Evolutionary conservation across 2,329 filamentous ascomycete genomes (phyloP).

Genomic region (Cercospora sp.): DNA sequence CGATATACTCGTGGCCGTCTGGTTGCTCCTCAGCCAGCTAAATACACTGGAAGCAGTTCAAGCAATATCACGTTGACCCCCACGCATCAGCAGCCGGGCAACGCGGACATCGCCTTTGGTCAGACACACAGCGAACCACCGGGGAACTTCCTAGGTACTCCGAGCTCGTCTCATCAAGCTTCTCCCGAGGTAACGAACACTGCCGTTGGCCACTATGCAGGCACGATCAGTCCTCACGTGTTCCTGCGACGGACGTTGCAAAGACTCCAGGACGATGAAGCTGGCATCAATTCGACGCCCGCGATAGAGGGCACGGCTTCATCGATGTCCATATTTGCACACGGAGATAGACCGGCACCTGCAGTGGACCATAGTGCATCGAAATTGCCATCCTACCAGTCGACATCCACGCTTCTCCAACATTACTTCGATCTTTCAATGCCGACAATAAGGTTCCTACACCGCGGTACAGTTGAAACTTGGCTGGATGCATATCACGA

Average conservation of each 20-base stretch:
- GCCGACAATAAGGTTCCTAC: constrained; percentile 48
- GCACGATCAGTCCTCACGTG: constrained; percentile 32
- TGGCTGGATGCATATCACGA: constrained; percentile 52
- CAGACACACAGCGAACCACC: neutral
- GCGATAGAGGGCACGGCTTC: constrained; percentile 30
- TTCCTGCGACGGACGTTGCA: constrained; percentile 55
- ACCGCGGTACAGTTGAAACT: constrained; percentile 44
- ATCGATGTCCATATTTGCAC: constrained; percentile 51
- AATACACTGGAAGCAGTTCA: neutral
- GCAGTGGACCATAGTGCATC: constrained; percentile 45
- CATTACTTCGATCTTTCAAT: constrained; percentile 49
- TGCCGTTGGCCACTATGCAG: constrained; percentile 32
- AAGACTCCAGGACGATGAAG: constrained; percentile 43
- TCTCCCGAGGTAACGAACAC: constrained; percentile 25
- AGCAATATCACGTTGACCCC: neutral
- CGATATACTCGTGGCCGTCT: constrained; percentile 48
- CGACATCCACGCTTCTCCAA: constrained; percentile 37
- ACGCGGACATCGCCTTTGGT: neutral
- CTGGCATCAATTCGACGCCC: constrained; percentile 11
- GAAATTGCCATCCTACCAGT: constrained; percentile 41
- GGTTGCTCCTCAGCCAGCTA: constrained; percentile 21
- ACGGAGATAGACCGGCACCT: constrained; percentile 52
- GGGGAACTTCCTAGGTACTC: constrained; percentile 7
- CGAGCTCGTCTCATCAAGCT: constrained; percentile 19
- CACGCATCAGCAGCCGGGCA: neutral